phyloP scores from a whole-genome alignment of 139 green algal genomes.

The Closterium sp. region DNA sequence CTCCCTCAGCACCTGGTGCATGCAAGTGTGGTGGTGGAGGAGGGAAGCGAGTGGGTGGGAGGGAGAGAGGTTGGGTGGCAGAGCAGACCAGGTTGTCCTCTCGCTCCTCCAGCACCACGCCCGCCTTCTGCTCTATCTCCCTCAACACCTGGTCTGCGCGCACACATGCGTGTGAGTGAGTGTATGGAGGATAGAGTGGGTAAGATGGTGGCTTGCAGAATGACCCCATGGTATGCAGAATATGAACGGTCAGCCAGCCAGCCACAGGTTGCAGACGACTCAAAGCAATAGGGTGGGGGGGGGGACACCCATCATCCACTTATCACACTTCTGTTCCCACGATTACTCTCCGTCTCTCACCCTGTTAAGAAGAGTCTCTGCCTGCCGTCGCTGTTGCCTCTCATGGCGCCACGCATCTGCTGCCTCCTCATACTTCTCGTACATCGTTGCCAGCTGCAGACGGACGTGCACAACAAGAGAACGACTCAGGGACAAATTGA shows the following conservation, averaged over 20 bases:
- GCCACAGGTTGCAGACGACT: neutral
- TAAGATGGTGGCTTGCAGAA: neutral
- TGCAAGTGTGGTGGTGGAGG: too few species aligned
- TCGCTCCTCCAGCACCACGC: constrained; percentile 7
- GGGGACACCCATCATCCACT: neutral
- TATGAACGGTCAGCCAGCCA: too few species aligned
- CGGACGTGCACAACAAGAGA: neutral
- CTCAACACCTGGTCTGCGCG: neutral
- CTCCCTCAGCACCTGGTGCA: neutral
- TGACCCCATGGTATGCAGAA: neutral
- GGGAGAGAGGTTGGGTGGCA: neutral
- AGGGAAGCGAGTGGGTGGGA: too few species aligned
- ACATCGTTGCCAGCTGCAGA: constrained; percentile 42
- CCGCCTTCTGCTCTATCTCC: constrained; percentile 29
- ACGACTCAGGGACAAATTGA: neutral
- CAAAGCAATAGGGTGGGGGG: too few species aligned
- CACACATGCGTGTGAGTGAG: neutral
- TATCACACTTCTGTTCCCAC: neutral
- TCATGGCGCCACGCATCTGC: constrained; percentile 51
- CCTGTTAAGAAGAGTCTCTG: constrained; percentile 16
- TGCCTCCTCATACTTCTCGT: constrained; percentile 45
- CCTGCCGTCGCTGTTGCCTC: constrained; percentile 28
- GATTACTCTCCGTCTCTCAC: neutral
- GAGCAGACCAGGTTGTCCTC: neutral
- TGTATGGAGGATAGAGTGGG: neutral